These are phyloP conservation scores for Solanum pennellii DNA, from an alignment of 257 asterid species.

Conservation along the genomic window DNA sequence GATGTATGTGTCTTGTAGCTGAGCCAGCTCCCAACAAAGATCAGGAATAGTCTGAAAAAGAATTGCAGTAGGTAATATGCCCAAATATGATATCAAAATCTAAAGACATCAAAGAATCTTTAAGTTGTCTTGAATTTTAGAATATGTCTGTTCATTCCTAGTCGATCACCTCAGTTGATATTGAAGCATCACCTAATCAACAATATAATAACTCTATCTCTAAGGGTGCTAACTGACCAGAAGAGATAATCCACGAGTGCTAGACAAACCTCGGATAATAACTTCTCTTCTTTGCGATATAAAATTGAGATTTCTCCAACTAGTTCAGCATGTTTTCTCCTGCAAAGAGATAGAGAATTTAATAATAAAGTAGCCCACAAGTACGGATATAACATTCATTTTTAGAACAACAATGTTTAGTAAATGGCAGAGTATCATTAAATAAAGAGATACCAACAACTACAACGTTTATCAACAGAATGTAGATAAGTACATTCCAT, in stretches of 20 bases:
- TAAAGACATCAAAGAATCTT: background rate
- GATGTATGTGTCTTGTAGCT: constrained; percentile 93
- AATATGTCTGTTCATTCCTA: background rate
- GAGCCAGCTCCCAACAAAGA: constrained; percentile 97
- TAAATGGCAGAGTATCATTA: background rate
- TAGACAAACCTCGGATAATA: constrained; percentile 72
- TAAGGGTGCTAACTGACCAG: background rate
- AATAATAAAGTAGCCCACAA: background rate
- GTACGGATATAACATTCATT: background rate
- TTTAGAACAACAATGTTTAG: background rate
- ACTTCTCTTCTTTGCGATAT: constrained; percentile 82
- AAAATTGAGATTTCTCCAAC: constrained; percentile 82
- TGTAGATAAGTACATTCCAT: background rate
- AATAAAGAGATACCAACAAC: background rate
- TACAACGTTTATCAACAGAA: background rate
- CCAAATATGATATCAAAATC: background rate
- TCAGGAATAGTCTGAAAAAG: constrained; percentile 74
- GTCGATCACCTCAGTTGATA: background rate
- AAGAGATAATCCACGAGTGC: background rate
- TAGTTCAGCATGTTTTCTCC: constrained; percentile 98
- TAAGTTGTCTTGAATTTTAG: background rate
- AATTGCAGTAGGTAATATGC: constrained; percentile 10
- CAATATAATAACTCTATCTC: background rate
- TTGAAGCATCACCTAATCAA: background rate
- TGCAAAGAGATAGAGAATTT: constrained; percentile 18